These are phyloP conservation scores for Populus deltoides DNA, from an alignment of 345 rosid species.

Conservation along the genomic window DNA sequence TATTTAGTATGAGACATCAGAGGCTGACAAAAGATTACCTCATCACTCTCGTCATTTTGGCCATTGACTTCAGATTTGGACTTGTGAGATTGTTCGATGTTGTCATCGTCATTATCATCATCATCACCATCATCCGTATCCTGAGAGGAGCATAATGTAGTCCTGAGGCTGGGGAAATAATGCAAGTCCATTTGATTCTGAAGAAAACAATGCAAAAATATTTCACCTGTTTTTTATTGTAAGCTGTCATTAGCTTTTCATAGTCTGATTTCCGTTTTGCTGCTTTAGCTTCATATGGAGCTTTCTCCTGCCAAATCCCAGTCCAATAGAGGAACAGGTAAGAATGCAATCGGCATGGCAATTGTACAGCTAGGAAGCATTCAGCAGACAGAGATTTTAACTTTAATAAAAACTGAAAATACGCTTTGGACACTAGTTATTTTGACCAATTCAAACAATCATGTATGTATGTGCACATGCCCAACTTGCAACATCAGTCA, in stretches of 20 bases:
- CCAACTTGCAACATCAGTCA: neutral
- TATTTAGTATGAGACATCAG: neutral
- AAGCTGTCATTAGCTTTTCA: conserved; percentile 71
- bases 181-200: neutral
- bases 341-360: neutral
- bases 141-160: conserved; percentile 1
- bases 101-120: conserved; percentile 9
- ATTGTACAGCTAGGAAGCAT: neutral
- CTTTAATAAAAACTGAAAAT: neutral
- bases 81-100: neutral
- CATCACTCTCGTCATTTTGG: conserved; percentile 8
- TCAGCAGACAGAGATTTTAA: neutral
- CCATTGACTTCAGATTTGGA: conserved; percentile 29
- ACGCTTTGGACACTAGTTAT: conserved; percentile 4
- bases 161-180: neutral
- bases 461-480: neutral
- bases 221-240: conserved; percentile 74
- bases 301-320: conserved; percentile 55
- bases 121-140: conserved; percentile 21
- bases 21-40: conserved; percentile 18
- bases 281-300: conserved; percentile 86
- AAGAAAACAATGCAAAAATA: neutral
- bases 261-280: conserved; percentile 71
- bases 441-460: conserved; percentile 9
- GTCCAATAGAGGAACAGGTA: neutral